Base-by-base conservation (phyloP, 495 filamentous ascomycete genomes). In the Neurospora tetraspora region DNA sequence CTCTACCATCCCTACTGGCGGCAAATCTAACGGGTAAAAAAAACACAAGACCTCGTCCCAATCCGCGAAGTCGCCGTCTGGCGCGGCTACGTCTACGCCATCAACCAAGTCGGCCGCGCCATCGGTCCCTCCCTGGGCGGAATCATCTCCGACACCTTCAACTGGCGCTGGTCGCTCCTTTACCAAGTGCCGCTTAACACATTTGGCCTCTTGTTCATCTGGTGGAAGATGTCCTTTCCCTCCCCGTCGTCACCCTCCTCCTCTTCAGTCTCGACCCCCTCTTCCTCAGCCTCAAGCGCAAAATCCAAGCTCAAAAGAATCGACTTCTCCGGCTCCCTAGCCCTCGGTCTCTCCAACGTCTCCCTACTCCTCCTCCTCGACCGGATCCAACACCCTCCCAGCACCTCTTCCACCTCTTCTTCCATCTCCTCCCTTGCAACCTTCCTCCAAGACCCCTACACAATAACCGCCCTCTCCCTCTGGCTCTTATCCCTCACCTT, bases 61-160 rank as follows among this genome's bases (percentile, higher is more conserved):
- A 61, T 75, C 14, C 74, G 74, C 18, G 74, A 75, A 11, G 74
- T 75, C 6, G 74, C 74, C n/a, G 74, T 75, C 9, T 75, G 74
- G 74, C 71, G 74, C 43, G 70, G 74, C 8, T 75, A 75, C 27
- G 74, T 70, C 8, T 75, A 75, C 42, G 61, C 74, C 3, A 39
- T 75, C 40, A 75, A 75, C 42, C 74, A 75, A 31, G 34, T 73
- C n/a, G 74, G 74, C 3, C 53, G 74, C 14, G 74, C 74, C 2
- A 27, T 73, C 16, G 74, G 74, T 3, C 74, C 74, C n/a, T 73
- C 72, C 0, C 42, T 75, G 5, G 74, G 74, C 23, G 74, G 72
- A 2, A 45, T 75, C 45, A 73, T 75, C 4, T 36, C 72, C 7
- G 74, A 73, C 31, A 23, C 27, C 1, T 47, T 45, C n/a, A 69